These are phyloP conservation scores for Piper longum DNA, from an alignment of 164 flowering plant genomes.

Conservation along the genomic window DNA sequence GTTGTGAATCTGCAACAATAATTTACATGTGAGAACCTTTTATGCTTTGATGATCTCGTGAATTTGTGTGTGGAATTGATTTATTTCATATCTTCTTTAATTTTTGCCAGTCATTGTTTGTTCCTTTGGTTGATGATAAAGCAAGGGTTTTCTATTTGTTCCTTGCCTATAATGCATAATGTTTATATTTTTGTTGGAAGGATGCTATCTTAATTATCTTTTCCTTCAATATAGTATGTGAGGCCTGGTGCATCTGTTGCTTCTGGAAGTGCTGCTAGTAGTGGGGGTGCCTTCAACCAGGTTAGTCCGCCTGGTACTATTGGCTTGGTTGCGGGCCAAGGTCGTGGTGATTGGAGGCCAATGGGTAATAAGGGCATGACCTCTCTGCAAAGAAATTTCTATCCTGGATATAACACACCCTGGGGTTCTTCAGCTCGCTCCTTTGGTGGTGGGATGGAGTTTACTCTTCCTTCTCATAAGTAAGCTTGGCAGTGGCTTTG, in stretches of 20 bases:
- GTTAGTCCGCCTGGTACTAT: conserved; percentile 55
- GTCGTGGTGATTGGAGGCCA: conserved; percentile 67
- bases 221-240: conserved; percentile 53
- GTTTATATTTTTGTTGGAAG: background rate
- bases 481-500: conserved; percentile 16
- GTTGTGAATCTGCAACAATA: no score
- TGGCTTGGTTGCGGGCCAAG: conserved; percentile 38
- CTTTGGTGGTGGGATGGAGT: conserved; percentile 71
- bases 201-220: background rate
- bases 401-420: conserved; percentile 51
- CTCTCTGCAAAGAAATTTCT: conserved; percentile 51
- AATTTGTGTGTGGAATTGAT: no score
- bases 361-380: conserved; percentile 28
- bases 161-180: background rate
- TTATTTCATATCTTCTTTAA: no score
- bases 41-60: no score
- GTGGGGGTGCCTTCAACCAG: conserved; percentile 54
- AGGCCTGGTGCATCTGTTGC: conserved; percentile 87
- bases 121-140: no score
- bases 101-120: no score
- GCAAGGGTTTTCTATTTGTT: background rate
- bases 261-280: conserved; percentile 34
- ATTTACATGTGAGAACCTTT: no score
- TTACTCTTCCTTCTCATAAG: conserved; percentile 99
- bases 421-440: conserved; percentile 70